Evolutionary conservation across 1,139 yeast genomes (phyloP).

Genomic region (Lodderomyces oxycetoniae): DNA sequence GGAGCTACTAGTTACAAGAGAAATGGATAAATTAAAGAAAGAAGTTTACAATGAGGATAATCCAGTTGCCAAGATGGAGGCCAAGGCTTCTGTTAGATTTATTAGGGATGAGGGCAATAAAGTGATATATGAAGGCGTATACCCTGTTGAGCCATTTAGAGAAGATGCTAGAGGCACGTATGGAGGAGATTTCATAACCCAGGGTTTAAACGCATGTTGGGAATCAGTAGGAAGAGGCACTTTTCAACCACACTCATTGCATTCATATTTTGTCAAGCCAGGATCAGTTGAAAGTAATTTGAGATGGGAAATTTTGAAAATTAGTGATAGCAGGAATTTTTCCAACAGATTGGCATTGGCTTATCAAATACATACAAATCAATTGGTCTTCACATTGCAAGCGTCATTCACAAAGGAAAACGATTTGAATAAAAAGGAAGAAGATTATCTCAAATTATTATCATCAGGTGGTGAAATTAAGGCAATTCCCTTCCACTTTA

Average conservation of each 20-base stretch:
- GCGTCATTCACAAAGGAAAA: constrained; percentile 34
- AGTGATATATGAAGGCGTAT: constrained; percentile 24
- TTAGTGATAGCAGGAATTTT: constrained; percentile 34
- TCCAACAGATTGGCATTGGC: constrained; percentile 34
- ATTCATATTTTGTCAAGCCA: constrained; percentile 38
- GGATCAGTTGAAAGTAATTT: constrained; percentile 28
- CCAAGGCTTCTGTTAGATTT: constrained; percentile 9
- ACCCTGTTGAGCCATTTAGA: constrained; percentile 33
- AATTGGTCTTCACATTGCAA: constrained; percentile 31
- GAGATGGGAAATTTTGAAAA: constrained; percentile 31
- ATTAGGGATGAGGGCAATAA: constrained; percentile 9
- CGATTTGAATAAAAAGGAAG: constrained; percentile 16
- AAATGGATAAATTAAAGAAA: constrained; percentile 11
- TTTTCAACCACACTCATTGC: constrained; percentile 38
- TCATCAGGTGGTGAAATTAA: constrained; percentile 12
- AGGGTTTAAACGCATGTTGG: constrained; percentile 37
- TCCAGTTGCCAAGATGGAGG: constrained; percentile 14
- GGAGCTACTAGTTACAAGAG: too few species aligned
- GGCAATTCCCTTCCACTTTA: constrained; percentile 29
- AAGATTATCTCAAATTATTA: constrained; percentile 9
- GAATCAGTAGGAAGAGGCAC: constrained; percentile 24
- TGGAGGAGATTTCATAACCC: constrained; percentile 40
- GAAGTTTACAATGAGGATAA: constrained; percentile 11
- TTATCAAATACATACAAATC: constrained; percentile 28
- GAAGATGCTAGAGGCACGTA: constrained; percentile 34